A percentile compares a stretch with the other conserved stretches of the same genome.
Conservation (phyloP, 345 rosid genomes). For the Brassica carinata region DNA sequence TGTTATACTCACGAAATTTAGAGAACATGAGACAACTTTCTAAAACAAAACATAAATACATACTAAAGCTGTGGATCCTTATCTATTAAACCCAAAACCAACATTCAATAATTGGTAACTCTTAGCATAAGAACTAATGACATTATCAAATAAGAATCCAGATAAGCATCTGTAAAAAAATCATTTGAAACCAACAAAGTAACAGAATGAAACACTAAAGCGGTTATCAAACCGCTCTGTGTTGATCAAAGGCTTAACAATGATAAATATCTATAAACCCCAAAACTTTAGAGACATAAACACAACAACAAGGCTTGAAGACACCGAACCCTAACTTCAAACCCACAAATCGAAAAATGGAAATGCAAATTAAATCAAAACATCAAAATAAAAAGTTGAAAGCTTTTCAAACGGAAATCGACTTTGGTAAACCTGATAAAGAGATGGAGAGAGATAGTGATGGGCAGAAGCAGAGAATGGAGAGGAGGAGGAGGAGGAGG, state of each 20-base stretch:
- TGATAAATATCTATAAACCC: background rate
- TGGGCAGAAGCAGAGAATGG: background rate
- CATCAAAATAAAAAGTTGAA: background rate
- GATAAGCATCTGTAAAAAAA: slow-evolving; percentile 11
- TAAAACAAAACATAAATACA: background rate
- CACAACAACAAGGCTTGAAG: background rate
- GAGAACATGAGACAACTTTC: slow-evolving; percentile 8
- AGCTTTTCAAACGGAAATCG: background rate
- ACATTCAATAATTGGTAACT: background rate
- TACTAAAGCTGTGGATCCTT: slow-evolving; percentile 70
- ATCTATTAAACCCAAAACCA: slow-evolving; percentile 41
- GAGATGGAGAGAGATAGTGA: background rate
- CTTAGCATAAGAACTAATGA: slow-evolving; percentile 20
- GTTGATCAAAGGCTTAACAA: background rate
- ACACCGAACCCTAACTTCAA: slow-evolving; percentile 26
- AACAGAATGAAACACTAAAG: slow-evolving; percentile 3
- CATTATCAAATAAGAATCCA: background rate
- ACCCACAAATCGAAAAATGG: slow-evolving; percentile 13
- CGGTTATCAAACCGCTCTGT: background rate
- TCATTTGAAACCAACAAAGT: background rate
- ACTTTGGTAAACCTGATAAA: background rate
- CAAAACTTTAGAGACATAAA: background rate
- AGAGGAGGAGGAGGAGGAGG: background rate
- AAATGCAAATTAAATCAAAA: slow-evolving; percentile 2
- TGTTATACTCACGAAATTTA: background rate